Conservation (phyloP, 345 rosid species). For the sweet orange (Citrus sinensis) region DVS_A1.0 CM039169.1:4410501-4411000, state of each 20-base stretch:
- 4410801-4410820: neutral
- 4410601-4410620: neutral
- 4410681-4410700: neutral
- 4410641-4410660: neutral
- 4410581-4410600: neutral
- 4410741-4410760: neutral
- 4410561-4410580: neutral
- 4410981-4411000: neutral
- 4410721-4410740: neutral
- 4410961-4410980: neutral
- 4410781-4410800: no score
- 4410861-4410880: neutral
- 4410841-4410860: neutral
- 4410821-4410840: neutral
- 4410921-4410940: neutral
- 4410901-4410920: neutral
- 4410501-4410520: constrained; percentile 3
- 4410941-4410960: neutral
- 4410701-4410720: neutral
- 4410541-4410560: neutral
- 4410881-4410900: neutral
- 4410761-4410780: neutral
- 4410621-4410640: neutral
- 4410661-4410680: neutral
- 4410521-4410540: neutral